Base-by-base conservation (phyloP, 345 rosid species). In the Psidium guajava region DNA sequence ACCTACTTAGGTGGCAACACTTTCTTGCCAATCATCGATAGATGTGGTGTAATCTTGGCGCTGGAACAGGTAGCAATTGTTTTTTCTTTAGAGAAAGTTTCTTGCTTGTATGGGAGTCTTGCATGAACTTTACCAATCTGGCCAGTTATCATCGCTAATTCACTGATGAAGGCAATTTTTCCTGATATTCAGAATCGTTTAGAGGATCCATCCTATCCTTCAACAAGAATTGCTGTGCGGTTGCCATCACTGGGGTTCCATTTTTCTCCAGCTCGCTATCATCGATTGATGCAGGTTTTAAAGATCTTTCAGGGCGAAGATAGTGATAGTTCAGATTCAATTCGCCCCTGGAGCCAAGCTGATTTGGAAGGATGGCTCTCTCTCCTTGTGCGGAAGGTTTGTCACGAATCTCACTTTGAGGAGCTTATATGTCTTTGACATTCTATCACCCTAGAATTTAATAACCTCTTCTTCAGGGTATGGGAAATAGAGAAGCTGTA, bases 221-320 rank as follows among this genome's bases (percentile, higher is more conserved):
- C 99, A 85, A 96, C 95, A 86, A 91, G 98, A 87, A 88, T 97
- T 87, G 91, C 98, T 86, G 88, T 93, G 85, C 94, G 93, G 87
- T 86, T 97, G 88, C 99, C 99, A 8, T 95, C 98, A 49, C 86
- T 97, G 90, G 95, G 98, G 82, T 95, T 97, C 89, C 97, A 97
- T 91, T 95, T 97, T 91, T 97, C 99, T 87, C 99, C 99, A 36
- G 98, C 98, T 83, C 94, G 99, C 56, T 97, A 97, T 92, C 99
- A 97, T 88, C 92, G 99, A 89, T 89, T 97, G 90, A 97, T 97
- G 98, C 96, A 92, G 91, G 95, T 97, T 82, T 88, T 87, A 74
- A 93, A 96, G 92, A 91, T 96, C 54, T 95, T 97, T 89, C 95
- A 92, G 87, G 92, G 83, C 52, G 93, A 93, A 86, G 94, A 93